phyloP scores from a whole-genome alignment of 2,329 filamentous ascomycete species.

The Stachybotrys echinatus region DNA sequence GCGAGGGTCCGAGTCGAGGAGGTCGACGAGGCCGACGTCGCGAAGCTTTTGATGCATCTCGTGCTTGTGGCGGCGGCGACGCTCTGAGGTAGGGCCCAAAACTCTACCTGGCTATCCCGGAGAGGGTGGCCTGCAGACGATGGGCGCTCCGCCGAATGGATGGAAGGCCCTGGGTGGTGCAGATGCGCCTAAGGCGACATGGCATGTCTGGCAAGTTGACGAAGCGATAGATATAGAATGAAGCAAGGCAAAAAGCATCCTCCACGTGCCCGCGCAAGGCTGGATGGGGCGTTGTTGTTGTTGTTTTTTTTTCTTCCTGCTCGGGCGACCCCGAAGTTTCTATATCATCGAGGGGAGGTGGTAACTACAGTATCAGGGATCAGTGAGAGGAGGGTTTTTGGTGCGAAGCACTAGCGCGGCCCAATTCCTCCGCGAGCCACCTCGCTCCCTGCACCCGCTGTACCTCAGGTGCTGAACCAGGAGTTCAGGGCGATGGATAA shows the following conservation, averaged over 20 bases:
- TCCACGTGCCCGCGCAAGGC: not conserved
- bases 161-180: too few species aligned
- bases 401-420: not conserved
- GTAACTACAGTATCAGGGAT: not conserved
- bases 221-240: not conserved
- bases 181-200: not conserved
- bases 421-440: not conserved
- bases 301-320: too few species aligned
- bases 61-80: conserved; percentile 4
- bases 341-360: not conserved
- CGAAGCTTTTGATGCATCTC: conserved; percentile 18
- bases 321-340: not conserved
- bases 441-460: too few species aligned
- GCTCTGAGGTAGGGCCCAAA: not conserved
- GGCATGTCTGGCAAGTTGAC: not conserved
- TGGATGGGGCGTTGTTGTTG: not conserved
- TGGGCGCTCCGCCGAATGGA: not conserved
- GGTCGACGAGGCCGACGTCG: conserved; percentile 29
- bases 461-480: too few species aligned
- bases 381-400: not conserved
- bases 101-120: not conserved
- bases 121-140: not conserved
- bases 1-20: conserved; percentile 34
- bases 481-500: too few species aligned
- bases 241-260: not conserved